These are phyloP conservation scores for Parachlorella kessleri DNA, from an alignment of 139 green algal genomes.

Conservation along the genomic window DNA sequence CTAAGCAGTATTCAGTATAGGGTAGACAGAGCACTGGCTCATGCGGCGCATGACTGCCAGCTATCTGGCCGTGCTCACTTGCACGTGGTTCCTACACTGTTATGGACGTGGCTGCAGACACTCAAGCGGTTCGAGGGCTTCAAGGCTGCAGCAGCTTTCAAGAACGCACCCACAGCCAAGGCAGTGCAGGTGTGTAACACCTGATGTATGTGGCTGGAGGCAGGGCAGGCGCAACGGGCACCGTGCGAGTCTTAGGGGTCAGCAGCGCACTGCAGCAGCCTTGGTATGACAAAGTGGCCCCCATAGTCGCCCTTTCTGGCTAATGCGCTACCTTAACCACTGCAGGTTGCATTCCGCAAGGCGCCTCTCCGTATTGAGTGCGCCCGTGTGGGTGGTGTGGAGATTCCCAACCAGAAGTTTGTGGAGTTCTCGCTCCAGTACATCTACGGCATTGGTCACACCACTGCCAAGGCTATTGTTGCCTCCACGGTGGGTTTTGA, in stretches of 20 bases:
- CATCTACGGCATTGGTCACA: conserved; percentile 95
- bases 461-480: conserved; percentile 92
- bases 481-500: conserved; percentile 67
- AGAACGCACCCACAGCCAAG: conserved; percentile 13
- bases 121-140: conserved; percentile 43
- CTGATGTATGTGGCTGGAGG: no score
- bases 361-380: conserved; percentile 69
- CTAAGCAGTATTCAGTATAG: no score
- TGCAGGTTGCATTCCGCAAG: conserved; percentile 30
- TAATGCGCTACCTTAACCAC: no score
- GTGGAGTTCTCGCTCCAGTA: conserved; percentile 96
- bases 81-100: no score
- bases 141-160: conserved; percentile 23
- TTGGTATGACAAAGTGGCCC: no score
- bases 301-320: no score
- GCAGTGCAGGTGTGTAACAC: neutral
- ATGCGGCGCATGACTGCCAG: no score
- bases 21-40: no score
- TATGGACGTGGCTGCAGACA: conserved; percentile 28
- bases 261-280: neutral
- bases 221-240: no score
- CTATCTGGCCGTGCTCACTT: no score
- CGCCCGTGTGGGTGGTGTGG: conserved; percentile 95
- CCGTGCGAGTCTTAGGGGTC: neutral
- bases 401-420: conserved; percentile 98